Evolutionary conservation across 2,329 filamentous ascomycete genomes (phyloP).

Genomic region (Pseudogymnoascus sp.): DNA sequence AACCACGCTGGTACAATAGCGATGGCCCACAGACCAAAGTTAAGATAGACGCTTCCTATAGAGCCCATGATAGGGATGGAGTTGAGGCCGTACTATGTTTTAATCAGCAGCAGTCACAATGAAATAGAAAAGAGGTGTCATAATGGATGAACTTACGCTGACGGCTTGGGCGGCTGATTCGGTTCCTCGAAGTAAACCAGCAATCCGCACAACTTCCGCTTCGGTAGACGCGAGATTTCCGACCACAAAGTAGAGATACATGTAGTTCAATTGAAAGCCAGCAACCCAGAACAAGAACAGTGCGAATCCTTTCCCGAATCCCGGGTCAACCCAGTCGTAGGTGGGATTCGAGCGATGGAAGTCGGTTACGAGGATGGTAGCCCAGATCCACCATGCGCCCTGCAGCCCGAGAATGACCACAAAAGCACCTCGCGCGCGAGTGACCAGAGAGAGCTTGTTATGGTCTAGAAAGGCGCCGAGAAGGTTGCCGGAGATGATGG

Average conservation of each 20-base stretch:
- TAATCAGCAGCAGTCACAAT: neutral
- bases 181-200: conserved; percentile 61
- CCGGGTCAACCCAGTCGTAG: conserved; percentile 59
- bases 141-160: conserved; percentile 38
- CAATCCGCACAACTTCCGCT: conserved; percentile 60
- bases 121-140: neutral
- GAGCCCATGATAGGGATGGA: conserved; percentile 57
- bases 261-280: conserved; percentile 68
- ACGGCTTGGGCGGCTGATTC: conserved; percentile 70
- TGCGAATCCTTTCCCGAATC: conserved; percentile 61
- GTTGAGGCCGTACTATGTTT: conserved; percentile 53
- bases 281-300: conserved; percentile 62
- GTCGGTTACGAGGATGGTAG: conserved; percentile 56
- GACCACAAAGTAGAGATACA: conserved; percentile 63
- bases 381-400: conserved; percentile 69
- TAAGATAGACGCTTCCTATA: conserved; percentile 63
- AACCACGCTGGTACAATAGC: conserved; percentile 61
- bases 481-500: conserved; percentile 58
- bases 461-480: conserved; percentile 42
- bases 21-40: conserved; percentile 62
- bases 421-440: conserved; percentile 25
- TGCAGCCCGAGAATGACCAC: conserved; percentile 40
- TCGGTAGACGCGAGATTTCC: conserved; percentile 57
- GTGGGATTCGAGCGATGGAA: conserved; percentile 52
- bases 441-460: conserved; percentile 23